Conservation (phyloP, 2,329 filamentous ascomycete genomes). For the Cladobotryum protrusum region DNA sequence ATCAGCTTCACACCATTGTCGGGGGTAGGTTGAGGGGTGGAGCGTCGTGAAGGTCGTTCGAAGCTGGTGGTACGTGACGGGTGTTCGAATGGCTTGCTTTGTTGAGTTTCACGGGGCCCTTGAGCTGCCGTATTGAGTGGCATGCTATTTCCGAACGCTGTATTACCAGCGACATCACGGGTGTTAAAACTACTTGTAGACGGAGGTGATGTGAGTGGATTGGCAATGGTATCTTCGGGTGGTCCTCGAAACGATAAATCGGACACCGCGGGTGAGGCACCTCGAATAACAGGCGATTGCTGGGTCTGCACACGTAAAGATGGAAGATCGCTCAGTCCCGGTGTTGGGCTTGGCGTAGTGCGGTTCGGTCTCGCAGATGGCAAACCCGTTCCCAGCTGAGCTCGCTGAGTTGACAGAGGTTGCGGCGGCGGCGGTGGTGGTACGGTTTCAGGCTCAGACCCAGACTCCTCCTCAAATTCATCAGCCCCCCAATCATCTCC, state of each 20-base stretch:
- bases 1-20: neutral
- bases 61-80: slow-evolving; percentile 7
- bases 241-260: slow-evolving; percentile 6
- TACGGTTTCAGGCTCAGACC: slow-evolving; percentile 32
- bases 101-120: slow-evolving; percentile 3
- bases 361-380: neutral
- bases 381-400: neutral
- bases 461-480: slow-evolving; percentile 52
- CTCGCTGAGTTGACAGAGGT: neutral
- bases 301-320: slow-evolving; percentile 8
- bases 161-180: neutral
- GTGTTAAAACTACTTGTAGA: slow-evolving; percentile 1
- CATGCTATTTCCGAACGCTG: neutral
- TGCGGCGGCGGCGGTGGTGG: slow-evolving; percentile 1
- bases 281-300: slow-evolving; percentile 3
- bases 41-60: slow-evolving; percentile 2
- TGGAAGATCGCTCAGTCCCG: slow-evolving; percentile 2
- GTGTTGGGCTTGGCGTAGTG: neutral
- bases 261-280: slow-evolving; percentile 6
- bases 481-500: slow-evolving; percentile 88
- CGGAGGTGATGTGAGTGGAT: slow-evolving; percentile 8
- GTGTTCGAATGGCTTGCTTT: neutral
- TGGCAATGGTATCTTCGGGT: slow-evolving; percentile 2
- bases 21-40: slow-evolving; percentile 1
- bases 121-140: slow-evolving; percentile 5